Conservation (phyloP, 1,284 basidiomycete genomes). For the Moesziomyces sp. region DNA sequence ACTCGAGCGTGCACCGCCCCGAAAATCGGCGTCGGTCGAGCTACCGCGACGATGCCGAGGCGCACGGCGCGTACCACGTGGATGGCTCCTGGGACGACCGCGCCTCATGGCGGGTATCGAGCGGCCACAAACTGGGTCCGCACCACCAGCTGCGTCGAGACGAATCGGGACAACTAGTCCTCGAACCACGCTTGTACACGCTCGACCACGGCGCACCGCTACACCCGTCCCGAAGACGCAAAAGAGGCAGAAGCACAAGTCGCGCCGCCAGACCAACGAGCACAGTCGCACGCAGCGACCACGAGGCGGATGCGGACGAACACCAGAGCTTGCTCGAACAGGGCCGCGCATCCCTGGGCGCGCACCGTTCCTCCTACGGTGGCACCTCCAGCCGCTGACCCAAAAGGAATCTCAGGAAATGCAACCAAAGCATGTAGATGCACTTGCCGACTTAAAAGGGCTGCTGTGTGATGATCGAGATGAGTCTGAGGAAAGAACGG, state of each 20-base stretch:
- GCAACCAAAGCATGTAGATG: no score
- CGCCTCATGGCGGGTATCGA: constrained; percentile 50
- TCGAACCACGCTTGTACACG: constrained; percentile 41
- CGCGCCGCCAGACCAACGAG: constrained; percentile 2
- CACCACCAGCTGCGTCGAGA: constrained; percentile 42
- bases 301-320: constrained; percentile 5
- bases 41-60: constrained; percentile 6
- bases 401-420: no score
- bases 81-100: constrained; percentile 48
- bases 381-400: constrained; percentile 16
- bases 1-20: constrained; percentile 37
- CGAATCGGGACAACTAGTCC: constrained; percentile 33
- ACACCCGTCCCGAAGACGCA: constrained; percentile 8
- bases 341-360: constrained; percentile 1
- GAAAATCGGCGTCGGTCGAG: constrained; percentile 18
- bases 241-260: constrained; percentile 6
- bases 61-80: constrained; percentile 26
- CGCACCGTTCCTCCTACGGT: constrained; percentile 14
- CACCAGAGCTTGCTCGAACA: constrained; percentile 37
- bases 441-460: no score
- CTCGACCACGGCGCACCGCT: constrained; percentile 31
- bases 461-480: no score
- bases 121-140: constrained; percentile 53
- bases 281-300: neutral
- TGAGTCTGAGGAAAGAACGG: no score